Base-by-base conservation (phyloP, 2,329 filamentous ascomycete species). In the Tolypocladium capitatum region DNA sequence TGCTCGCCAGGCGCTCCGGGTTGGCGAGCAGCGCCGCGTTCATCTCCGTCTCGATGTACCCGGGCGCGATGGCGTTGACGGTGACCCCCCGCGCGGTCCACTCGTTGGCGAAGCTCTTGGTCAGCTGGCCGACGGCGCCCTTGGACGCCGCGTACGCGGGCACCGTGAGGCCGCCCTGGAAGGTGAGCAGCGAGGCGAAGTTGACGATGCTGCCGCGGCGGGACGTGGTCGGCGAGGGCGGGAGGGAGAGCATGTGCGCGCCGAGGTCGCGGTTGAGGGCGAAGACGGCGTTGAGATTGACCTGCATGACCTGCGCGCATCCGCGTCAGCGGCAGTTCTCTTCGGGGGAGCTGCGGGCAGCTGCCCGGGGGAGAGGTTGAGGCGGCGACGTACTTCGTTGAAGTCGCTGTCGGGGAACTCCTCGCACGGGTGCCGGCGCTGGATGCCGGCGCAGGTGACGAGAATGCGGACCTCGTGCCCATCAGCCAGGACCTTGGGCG, bases 41-140 rank as follows among this genome's bases (percentile, higher is more conserved):
- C 90, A 95, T 95, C 51, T 95, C 89, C n/a, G 89, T 95, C 45
- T 78, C 85, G 56, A 94, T 86, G 65, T 95, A 95, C 0, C 89
- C 89, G 0, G 89, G 89, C 2, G 89, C 88, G 60, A 95, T 86
- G 8, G 84, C 86, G 63, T 95, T 95, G 36, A 95, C 88, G 1
- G 77, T 86, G 52, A 95, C 75, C 2, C 88, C 88, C 58, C 80
- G 76, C n/a, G 71, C 65, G 0, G 82, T 80, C 89, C 89, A 95
- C 68, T 94, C 86, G 61, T 95, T 95, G 43, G 82, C 81, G 49
- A 95, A 72, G 27, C 83, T 83, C 69, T 92, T 94, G 46, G 87
- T 94, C 50, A 94, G 66, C 68, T 94, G 88, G 6, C 80, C 83
- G 0, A 95, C 81, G 9, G 85, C 89, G 41, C 88, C 89, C 67